Conservation (phyloP, 305 asterid species). For the Rubia tinctorum region DNA sequence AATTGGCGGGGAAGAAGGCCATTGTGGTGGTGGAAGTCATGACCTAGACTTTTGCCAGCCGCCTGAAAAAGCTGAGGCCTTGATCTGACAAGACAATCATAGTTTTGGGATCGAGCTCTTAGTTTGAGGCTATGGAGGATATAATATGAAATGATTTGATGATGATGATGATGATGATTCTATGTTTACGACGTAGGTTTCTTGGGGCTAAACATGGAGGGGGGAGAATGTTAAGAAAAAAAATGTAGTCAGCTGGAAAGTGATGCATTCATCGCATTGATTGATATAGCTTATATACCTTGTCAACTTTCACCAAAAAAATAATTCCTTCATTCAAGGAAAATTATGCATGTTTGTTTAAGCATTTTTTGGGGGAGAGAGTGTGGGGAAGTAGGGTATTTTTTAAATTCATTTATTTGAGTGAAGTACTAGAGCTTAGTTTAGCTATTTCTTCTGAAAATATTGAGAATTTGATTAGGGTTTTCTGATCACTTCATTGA, state of each 20-base stretch:
- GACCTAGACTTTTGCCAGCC: conserved; percentile 19
- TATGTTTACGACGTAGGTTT: conserved; percentile 2
- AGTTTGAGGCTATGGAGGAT: not conserved
- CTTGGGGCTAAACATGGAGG: conserved; percentile 1
- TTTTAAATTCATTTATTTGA: not conserved
- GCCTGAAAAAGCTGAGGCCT: conserved; percentile 4
- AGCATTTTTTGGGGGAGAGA: conserved; percentile 1
- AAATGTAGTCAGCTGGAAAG: conserved; percentile 19
- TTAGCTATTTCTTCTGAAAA: not conserved
- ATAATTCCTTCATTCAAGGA: not conserved
- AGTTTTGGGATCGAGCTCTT: conserved; percentile 4
- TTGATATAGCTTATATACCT: conserved; percentile 42
- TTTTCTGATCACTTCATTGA: not conserved
- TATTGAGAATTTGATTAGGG: conserved; percentile 1
- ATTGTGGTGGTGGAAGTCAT: conserved; percentile 39
- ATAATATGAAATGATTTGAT: not conserved
- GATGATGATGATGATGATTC: conserved; percentile 6
- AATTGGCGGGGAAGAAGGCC: conserved; percentile 48
- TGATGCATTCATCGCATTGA: conserved; percentile 27
- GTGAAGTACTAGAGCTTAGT: not conserved
- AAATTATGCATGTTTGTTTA: conserved; percentile 12
- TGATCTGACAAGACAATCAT: conserved; percentile 21
- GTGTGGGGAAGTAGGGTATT: conserved; percentile 5
- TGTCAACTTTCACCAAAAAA: conserved; percentile 23
- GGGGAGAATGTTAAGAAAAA: conserved; percentile 9